These are phyloP conservation scores for Nyssa sinensis DNA, from an alignment of 148 eudicot genomes.

Conservation along the genomic window DNA sequence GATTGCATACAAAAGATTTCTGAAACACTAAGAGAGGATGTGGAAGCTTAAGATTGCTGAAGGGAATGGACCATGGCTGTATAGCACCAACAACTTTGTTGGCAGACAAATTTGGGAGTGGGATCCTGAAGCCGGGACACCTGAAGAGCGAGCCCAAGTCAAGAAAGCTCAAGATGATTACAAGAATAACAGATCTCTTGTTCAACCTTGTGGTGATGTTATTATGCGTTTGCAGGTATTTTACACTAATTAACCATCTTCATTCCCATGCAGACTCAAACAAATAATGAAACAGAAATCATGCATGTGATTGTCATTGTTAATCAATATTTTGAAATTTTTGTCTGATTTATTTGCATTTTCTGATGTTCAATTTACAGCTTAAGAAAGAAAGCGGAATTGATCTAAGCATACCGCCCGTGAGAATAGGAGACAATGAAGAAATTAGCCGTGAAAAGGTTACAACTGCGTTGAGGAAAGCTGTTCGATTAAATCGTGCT, in stretches of 20 bases:
- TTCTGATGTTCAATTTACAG: background rate
- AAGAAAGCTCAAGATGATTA: background rate
- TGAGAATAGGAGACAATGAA: background rate
- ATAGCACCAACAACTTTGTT: background rate
- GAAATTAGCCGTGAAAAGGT: conserved; percentile 6
- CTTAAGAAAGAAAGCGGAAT: conserved; percentile 10
- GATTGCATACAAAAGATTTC: background rate
- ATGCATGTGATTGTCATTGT: too few relatives aligned
- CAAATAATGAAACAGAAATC: too few relatives aligned
- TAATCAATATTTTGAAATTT: too few relatives aligned
- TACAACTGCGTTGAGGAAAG: conserved; percentile 11
- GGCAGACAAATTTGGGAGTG: background rate
- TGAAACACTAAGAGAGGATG: background rate
- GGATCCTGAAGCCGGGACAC: background rate
- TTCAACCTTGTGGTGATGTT: background rate
- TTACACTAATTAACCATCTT: background rate
- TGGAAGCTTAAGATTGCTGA: background rate
- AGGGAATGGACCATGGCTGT: background rate
- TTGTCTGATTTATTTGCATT: too few relatives aligned
- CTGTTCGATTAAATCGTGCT: conserved; percentile 6
- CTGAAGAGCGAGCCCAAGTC: background rate
- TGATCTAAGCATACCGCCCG: conserved; percentile 11
- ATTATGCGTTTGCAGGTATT: background rate
- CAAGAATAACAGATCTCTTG: background rate
- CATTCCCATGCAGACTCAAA: background rate